Percentiles rank a stretch among this genome's conserved stretches.
These are phyloP conservation scores for Pseudogymnoascus sp. DNA, from an alignment of 2,329 filamentous ascomycete species.

Conservation along the genomic window DNA sequence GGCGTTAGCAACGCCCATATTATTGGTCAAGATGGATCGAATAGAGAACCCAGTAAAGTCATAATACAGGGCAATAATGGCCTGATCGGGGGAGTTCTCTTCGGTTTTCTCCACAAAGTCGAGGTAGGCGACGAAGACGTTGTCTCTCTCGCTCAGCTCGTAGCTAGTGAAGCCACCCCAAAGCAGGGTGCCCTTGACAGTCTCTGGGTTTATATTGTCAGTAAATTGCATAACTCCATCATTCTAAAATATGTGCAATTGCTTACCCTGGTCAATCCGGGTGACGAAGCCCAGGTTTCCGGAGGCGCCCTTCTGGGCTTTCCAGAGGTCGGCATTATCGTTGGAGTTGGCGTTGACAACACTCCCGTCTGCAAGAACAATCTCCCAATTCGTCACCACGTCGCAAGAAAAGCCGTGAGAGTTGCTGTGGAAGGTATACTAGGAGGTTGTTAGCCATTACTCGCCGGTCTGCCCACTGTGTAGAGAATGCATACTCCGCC, in stretches of 20 bases:
- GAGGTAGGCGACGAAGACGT: conserved; percentile 16
- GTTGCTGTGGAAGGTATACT: conserved; percentile 33
- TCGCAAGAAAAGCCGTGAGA: conserved; percentile 44
- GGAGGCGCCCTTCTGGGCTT: conserved; percentile 48
- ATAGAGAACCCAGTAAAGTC: conserved; percentile 14
- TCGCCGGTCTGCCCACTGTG: conserved; percentile 14
- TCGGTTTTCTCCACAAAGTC: conserved; percentile 18
- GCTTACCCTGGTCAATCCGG: conserved; percentile 17
- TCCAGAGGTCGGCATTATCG: conserved; percentile 43
- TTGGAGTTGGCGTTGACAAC: conserved; percentile 40
- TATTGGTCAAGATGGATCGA: conserved; percentile 11
- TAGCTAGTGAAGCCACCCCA: conserved; percentile 18
- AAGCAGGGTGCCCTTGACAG: conserved; percentile 13
- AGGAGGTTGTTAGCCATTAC: conserved; percentile 16
- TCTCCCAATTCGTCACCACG: conserved; percentile 42
- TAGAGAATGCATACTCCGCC: conserved; percentile 26
- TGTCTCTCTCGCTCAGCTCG: conserved; percentile 14
- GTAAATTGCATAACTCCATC: conserved; percentile 11
- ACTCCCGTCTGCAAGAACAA: conserved; percentile 45
- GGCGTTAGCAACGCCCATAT: conserved; percentile 6
- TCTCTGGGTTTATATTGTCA: conserved; percentile 13
- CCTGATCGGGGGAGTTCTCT: conserved; percentile 21
- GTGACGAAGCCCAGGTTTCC: conserved; percentile 51
- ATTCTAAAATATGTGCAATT: not conserved
- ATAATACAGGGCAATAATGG: conserved; percentile 22